Conservation (phyloP, 2,329 filamentous ascomycete species). For the Penicillium sp. region DNA sequence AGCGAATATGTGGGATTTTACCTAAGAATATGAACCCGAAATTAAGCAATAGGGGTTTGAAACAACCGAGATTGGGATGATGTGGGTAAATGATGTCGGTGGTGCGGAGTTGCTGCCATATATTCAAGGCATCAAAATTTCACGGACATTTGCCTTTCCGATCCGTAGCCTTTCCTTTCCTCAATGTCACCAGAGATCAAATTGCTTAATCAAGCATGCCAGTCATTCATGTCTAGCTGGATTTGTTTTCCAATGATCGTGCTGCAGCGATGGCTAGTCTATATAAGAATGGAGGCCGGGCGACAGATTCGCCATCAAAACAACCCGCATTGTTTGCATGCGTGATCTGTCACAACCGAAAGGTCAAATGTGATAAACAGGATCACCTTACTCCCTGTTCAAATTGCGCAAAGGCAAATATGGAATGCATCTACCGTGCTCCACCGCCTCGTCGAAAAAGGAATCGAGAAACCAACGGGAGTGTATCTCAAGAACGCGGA, state of each 20-base stretch:
- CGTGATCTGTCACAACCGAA: slow-evolving; percentile 39
- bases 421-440: slow-evolving; percentile 36
- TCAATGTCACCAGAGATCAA: not conserved
- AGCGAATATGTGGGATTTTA: not conserved
- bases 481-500: slow-evolving; percentile 8
- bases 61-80: slow-evolving; percentile 3
- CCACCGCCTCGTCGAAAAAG: slow-evolving; percentile 29
- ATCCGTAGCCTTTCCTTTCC: not conserved
- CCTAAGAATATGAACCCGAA: not conserved
- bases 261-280: slow-evolving; percentile 1
- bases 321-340: slow-evolving; percentile 28
- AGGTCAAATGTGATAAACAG: slow-evolving; percentile 45
- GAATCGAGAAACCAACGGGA: slow-evolving; percentile 6
- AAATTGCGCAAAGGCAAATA: slow-evolving; percentile 43
- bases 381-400: slow-evolving; percentile 47
- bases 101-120: not conserved
- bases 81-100: not conserved
- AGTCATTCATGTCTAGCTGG: not conserved
- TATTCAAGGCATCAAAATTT: not conserved
- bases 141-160: not conserved
- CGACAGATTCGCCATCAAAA: slow-evolving; percentile 21
- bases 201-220: not conserved
- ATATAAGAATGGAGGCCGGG: not conserved
- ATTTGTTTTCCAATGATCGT: not conserved
- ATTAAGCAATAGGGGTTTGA: not conserved